These are phyloP conservation scores for Ophiocordyceps camponoti-saundersi DNA, from an alignment of 2,329 filamentous ascomycete genomes.

Conservation along the genomic window DNA sequence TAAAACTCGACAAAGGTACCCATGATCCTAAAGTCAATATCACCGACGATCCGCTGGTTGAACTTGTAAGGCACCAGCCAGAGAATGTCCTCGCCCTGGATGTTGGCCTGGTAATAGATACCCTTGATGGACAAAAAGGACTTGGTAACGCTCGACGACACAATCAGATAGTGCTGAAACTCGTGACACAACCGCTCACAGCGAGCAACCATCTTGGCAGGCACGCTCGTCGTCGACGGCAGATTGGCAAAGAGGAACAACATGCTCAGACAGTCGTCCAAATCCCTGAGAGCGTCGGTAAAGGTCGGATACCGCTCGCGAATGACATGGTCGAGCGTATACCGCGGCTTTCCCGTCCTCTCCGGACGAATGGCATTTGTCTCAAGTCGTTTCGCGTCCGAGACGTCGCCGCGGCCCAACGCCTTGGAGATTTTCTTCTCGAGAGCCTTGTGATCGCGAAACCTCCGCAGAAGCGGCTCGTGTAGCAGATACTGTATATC, in stretches of 20 bases:
- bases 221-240: conserved; percentile 75
- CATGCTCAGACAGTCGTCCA: conserved; percentile 94
- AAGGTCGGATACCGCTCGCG: conserved; percentile 98
- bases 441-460: conserved; percentile 90
- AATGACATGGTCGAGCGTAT: conserved; percentile 91
- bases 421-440: conserved; percentile 95
- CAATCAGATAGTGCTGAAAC: conserved; percentile 95
- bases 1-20: conserved; percentile 98
- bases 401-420: conserved; percentile 77
- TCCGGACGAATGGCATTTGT: conserved; percentile 73
- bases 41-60: conserved; percentile 82
- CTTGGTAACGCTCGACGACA: conserved; percentile 79
- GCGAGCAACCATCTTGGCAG: conserved; percentile 85
- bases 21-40: conserved; percentile 98
- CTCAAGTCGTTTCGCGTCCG: conserved; percentile 77
- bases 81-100: conserved; percentile 89
- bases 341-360: conserved; percentile 74
- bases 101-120: conserved; percentile 96
- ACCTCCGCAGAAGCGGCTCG: conserved; percentile 84
- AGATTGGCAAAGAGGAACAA: conserved; percentile 95
- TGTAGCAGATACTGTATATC: conserved; percentile 98
- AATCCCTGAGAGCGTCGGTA: conserved; percentile 78
- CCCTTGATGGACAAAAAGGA: conserved; percentile 98
- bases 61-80: conserved; percentile 98
- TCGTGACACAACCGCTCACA: conserved; percentile 89